Percentiles rank a stretch among this genome's conserved stretches.
These are phyloP conservation scores for Amaranthus hypochondriacus DNA, from an alignment of 148 eudicot genomes.

Conservation along the genomic window DNA sequence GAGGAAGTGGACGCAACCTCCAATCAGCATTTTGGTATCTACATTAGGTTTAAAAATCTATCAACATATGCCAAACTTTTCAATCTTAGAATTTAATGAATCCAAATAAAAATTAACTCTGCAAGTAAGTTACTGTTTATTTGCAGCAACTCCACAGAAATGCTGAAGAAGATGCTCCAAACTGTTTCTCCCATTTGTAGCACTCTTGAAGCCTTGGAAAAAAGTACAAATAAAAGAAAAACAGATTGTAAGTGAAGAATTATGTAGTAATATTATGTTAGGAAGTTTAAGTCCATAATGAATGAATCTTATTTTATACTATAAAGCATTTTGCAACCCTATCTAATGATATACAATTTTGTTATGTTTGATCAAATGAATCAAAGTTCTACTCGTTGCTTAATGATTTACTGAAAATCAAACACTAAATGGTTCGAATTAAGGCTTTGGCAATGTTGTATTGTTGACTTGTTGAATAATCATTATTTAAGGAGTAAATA, in stretches of 20 bases:
- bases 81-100: not conserved
- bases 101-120: constrained; percentile 1
- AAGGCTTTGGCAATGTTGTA: no score
- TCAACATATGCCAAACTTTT: constrained; percentile 1
- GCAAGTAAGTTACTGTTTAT: constrained; percentile 71
- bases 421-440: no score
- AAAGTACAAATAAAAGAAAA: not conserved
- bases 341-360: no score
- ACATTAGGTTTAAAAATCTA: constrained; percentile 22
- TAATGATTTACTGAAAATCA: no score
- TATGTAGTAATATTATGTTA: not conserved
- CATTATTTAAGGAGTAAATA: no score
- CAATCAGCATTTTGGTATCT: constrained; percentile 99
- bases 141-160: constrained; percentile 82
- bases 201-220: constrained; percentile 79
- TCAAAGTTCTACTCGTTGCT: no score
- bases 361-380: no score
- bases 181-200: constrained; percentile 81
- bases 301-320: no score
- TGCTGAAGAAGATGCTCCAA: constrained; percentile 76
- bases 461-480: no score
- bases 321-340: no score
- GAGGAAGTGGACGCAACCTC: constrained; percentile 94
- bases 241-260: not conserved
- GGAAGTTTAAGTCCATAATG: no score